Percentiles rank a stretch among this genome's conserved stretches.
Evolutionary conservation across 192 early-diverging fungal genomes (phyloP).

Genomic region (Backusella psychrophila): DNA sequence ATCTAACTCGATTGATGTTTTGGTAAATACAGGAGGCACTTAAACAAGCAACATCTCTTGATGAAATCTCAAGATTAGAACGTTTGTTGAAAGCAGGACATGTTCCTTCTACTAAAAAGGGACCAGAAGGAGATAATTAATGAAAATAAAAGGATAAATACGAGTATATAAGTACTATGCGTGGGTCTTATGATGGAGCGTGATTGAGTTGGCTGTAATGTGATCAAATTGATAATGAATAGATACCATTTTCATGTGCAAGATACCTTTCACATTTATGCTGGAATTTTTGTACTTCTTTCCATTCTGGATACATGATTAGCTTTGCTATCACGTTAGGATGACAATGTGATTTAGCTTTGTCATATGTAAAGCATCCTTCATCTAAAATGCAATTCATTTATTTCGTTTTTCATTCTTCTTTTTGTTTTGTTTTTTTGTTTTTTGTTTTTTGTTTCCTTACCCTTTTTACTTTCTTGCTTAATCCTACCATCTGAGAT

Average conservation of each 20-base stretch:
- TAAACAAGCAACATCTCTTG: conserved; percentile 68
- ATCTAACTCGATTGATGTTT: not conserved
- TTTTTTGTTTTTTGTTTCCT: not conserved
- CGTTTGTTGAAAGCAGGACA: conserved; percentile 60
- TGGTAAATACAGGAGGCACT: conserved; percentile 54
- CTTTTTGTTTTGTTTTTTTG: too few relatives aligned
- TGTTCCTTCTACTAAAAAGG: conserved; percentile 31
- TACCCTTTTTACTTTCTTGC: not conserved
- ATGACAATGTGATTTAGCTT: not conserved
- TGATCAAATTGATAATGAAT: not conserved
- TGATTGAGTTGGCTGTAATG: not conserved
- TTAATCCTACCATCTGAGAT: not conserved
- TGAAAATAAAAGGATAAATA: not conserved
- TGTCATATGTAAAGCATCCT: not conserved
- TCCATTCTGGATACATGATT: not conserved
- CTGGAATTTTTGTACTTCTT: not conserved
- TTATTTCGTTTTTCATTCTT: not conserved
- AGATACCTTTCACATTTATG: not conserved
- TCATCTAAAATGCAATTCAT: not conserved
- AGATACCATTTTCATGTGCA: not conserved
- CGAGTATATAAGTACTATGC: not conserved
- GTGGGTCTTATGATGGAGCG: not conserved
- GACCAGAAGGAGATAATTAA: not conserved
- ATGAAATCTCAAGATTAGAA: conserved; percentile 74
- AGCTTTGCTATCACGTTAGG: not conserved